These are phyloP conservation scores for Penicillium mononematosum DNA, from an alignment of 495 filamentous ascomycete genomes.

Conservation along the genomic window DNA sequence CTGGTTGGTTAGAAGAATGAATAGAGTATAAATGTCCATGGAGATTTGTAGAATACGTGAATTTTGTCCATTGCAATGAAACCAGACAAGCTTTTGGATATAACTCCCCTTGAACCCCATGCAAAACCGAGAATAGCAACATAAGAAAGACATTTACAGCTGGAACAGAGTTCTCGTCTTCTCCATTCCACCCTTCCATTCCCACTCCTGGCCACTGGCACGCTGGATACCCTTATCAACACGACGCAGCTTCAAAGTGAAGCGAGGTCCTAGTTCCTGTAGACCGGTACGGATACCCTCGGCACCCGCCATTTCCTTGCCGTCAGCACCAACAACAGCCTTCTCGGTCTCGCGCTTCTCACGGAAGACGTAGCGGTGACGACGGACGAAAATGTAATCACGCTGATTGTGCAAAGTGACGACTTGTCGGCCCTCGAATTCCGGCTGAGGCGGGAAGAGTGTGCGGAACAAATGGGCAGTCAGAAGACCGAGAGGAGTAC, in stretches of 20 bases:
- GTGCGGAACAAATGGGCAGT: slow-evolving; percentile 81
- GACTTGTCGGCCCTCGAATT: slow-evolving; percentile 80
- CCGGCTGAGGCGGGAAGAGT: slow-evolving; percentile 79
- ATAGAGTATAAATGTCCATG: background rate
- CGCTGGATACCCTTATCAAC: slow-evolving; percentile 88
- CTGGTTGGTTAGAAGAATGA: too few species aligned
- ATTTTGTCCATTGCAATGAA: slow-evolving; percentile 11
- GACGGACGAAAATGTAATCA: slow-evolving; percentile 90
- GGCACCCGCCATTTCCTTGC: slow-evolving; percentile 79
- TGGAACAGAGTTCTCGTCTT: slow-evolving; percentile 91
- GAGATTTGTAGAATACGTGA: background rate
- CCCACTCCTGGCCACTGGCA: slow-evolving; percentile 82
- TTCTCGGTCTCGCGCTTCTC: slow-evolving; percentile 85
- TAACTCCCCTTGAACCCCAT: slow-evolving; percentile 34
- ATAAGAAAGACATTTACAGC: slow-evolving; percentile 51
- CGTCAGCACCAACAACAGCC: slow-evolving; percentile 76
- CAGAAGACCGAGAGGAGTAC: slow-evolving; percentile 87
- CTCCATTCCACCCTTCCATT: slow-evolving; percentile 93
- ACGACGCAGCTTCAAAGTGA: slow-evolving; percentile 84
- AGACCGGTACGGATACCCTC: slow-evolving; percentile 79
- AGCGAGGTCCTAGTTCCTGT: slow-evolving; percentile 81
- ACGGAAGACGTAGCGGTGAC: slow-evolving; percentile 89
- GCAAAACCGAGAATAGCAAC: slow-evolving; percentile 23
- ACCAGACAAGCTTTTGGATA: slow-evolving; percentile 28
- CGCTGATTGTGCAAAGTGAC: slow-evolving; percentile 93